Evolutionary conservation across 805 yeast species (phyloP).

Genomic region (Diddensiella transvaalensis): DNA sequence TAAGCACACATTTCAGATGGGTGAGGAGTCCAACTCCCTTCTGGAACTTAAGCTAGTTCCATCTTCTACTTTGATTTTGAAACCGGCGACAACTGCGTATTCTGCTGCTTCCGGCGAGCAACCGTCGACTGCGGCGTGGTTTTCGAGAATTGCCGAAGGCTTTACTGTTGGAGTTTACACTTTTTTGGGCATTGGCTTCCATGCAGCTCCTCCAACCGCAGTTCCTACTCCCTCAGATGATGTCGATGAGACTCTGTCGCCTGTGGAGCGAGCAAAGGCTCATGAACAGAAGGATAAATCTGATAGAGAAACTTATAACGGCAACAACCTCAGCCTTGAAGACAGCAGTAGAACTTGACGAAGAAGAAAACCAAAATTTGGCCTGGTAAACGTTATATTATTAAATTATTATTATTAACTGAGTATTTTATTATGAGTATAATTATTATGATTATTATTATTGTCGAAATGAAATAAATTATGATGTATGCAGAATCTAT

Average conservation of each 20-base stretch:
- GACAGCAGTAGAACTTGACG: slow-evolving; percentile 40
- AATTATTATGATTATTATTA: too few species aligned
- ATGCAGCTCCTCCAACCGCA: not conserved
- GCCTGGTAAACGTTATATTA: not conserved
- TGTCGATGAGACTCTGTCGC: slow-evolving; percentile 12
- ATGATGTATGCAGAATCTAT: not conserved
- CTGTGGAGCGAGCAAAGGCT: not conserved
- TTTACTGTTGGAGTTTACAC: slow-evolving; percentile 27
- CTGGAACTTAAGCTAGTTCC: slow-evolving; percentile 58
- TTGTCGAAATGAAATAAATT: not conserved
- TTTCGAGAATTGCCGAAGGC: slow-evolving; percentile 19
- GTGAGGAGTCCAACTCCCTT: slow-evolving; percentile 57
- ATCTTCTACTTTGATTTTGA: slow-evolving; percentile 69
- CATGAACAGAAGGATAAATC: slow-evolving; percentile 20
- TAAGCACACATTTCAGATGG: slow-evolving; percentile 56
- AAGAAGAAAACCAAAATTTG: too few species aligned
- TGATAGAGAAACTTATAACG: slow-evolving; percentile 52
- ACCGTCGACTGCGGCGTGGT: slow-evolving; percentile 17
- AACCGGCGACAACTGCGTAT: slow-evolving; percentile 46
- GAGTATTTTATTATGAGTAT: too few species aligned
- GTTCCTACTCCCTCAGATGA: not conserved
- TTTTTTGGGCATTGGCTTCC: slow-evolving; percentile 27
- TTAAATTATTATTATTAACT: slow-evolving; percentile 1
- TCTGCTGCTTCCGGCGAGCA: slow-evolving; percentile 28
- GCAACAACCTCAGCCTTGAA: slow-evolving; percentile 51